Conservation (phyloP, 2,329 filamentous ascomycete genomes). For the Cadophora sp. region DNA sequence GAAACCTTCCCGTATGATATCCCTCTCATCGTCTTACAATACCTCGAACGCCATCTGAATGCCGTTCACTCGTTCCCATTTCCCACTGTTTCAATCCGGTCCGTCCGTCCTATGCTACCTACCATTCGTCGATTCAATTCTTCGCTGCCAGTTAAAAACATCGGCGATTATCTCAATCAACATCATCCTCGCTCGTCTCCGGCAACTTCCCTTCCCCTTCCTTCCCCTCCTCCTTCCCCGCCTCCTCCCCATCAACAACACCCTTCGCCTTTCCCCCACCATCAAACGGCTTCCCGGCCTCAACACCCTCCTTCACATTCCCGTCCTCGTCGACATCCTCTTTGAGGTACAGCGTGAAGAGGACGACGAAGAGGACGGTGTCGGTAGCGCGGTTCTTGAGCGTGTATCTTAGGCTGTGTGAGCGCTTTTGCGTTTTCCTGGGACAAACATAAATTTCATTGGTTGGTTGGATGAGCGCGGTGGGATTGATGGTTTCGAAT, state of each 20-base stretch:
- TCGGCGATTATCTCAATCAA: too few relatives aligned
- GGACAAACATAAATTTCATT: constrained; percentile 33
- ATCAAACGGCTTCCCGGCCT: constrained; percentile 40
- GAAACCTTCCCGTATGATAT: too few relatives aligned
- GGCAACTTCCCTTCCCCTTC: constrained; percentile 25
- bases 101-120: too few relatives aligned
- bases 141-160: too few relatives aligned
- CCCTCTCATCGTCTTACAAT: too few relatives aligned
- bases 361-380: constrained; percentile 79
- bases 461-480: constrained; percentile 19
- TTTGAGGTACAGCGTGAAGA: constrained; percentile 78
- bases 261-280: constrained; percentile 18
- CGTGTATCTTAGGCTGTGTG: constrained; percentile 89
- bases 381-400: constrained; percentile 80
- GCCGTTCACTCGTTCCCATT: too few relatives aligned
- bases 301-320: constrained; percentile 52
- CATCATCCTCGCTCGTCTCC: constrained; percentile 39
- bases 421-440: constrained; percentile 56
- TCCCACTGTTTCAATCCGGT: too few relatives aligned
- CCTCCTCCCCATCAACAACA: constrained; percentile 32
- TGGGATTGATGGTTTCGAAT: neutral
- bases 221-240: constrained; percentile 26
- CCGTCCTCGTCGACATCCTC: constrained; percentile 69
- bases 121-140: too few relatives aligned
- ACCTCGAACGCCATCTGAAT: too few relatives aligned